Base-by-base conservation (phyloP, 495 filamentous ascomycete genomes). In the Podospora sp. region DNA sequence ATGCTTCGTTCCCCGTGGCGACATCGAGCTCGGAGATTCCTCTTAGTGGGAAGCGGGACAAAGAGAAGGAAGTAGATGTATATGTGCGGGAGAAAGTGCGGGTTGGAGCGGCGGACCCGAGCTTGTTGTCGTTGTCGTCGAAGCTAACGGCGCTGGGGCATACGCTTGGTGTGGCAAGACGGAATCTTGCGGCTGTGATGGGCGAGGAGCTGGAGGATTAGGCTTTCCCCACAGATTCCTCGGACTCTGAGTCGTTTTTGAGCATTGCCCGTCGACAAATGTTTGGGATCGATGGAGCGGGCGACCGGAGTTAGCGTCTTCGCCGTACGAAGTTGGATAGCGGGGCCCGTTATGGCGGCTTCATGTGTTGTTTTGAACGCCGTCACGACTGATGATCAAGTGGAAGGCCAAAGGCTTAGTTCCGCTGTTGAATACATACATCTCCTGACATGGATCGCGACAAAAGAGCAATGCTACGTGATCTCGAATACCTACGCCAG, bases 71-170 rank as follows among this genome's bases (percentile, higher is more conserved):
- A 49, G 76, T 78, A 20, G 90, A 94, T 55, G 94, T 97, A 0
- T 87, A 84, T 52, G 96, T 99, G 21, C 88, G 85, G 68, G 95
- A 98, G 72, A 97, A 97, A 76, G 86, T 99, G 11, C 85, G 88
- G 29, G 92, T 98, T 6, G 95, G 97, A 80, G 94, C 88, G 65
- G 91, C 93, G 63, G 95, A 99, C 74, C 96, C 95, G 33, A 92
- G 88, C 73, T 69, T 99, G 68, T 86, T 99, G 79, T 87, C 90
- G n/a, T 82, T 94, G 18, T 89, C 91, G 80, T 90, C 92, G 4
- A 99, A 99, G 79, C 76, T 99, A 78, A 89, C 84, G 27, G 92
- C 92, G 22, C 75, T 98, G 64, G 90, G 92, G 60, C 88, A 94
- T 72, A 86, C 86, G 62, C 82, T 97, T 11, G 82, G 77, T 62